Conservation (phyloP, 176 grass and related monocot genomes). For the Secale cereale region DNA sequence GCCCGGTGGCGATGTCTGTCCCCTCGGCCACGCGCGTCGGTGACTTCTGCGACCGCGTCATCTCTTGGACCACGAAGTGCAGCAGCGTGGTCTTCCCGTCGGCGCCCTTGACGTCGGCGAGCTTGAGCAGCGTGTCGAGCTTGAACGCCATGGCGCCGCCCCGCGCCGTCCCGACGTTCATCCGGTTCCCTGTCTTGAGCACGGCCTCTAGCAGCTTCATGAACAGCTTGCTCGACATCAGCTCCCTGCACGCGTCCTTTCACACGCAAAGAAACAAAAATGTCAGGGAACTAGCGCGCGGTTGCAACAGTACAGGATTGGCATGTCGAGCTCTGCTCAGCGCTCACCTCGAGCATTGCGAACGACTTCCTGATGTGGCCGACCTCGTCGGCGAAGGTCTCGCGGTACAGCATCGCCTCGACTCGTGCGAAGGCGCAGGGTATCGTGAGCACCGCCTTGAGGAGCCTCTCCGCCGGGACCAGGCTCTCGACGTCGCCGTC, state of each 20-base stretch:
- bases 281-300: background rate
- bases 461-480: conserved; percentile 67
- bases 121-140: conserved; percentile 88
- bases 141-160: conserved; percentile 95
- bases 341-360: conserved; percentile 63
- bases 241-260: conserved; percentile 84
- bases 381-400: conserved; percentile 87
- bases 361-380: conserved; percentile 71
- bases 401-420: conserved; percentile 80
- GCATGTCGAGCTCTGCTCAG: background rate
- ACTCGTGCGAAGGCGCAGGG: conserved; percentile 75
- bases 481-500: conserved; percentile 47
- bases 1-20: conserved; percentile 59
- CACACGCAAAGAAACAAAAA: background rate
- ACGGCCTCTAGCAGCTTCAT: conserved; percentile 95
- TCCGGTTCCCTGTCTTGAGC: conserved; percentile 95
- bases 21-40: conserved; percentile 20
- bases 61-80: conserved; percentile 93
- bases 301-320: background rate
- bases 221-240: conserved; percentile 92
- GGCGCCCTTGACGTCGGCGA: conserved; percentile 88
- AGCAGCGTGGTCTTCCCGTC: conserved; percentile 95
- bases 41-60: conserved; percentile 50
- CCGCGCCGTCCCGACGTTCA: conserved; percentile 85
- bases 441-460: conserved; percentile 56